Base-by-base conservation (phyloP, 2,329 filamentous ascomycete genomes). In the Helicocarpus griseus region DNA sequence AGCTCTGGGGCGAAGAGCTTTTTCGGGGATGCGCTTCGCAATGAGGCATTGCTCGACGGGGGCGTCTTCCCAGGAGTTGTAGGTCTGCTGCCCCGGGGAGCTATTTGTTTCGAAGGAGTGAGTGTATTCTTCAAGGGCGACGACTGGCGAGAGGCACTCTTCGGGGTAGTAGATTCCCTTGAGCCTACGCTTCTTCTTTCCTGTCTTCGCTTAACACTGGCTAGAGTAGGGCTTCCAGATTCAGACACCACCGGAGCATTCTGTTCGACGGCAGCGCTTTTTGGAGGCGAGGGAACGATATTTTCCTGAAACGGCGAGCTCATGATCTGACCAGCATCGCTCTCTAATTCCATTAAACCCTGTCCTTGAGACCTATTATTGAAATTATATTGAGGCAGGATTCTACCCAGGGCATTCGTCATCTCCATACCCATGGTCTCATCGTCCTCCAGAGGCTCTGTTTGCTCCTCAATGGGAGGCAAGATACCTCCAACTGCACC, bases 391-490 rank as follows among this genome's bases (percentile, higher is more conserved):
- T 47, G 44, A 56, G 65, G 71, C 39, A 86, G 69, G 48, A 88
- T 86, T 7, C 75, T 74, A 8, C 84, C 83, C 44, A 86, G 71
- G 5, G 77, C 79, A 43, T 74, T 74, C 1, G 83, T 86, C 63
- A 86, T 80, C 43, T 86, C 83, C 83, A 87, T 86, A 0, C 76
- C 80, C 63, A 78, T 73, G 1, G 79, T 82, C 48, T 68, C 60
- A 50, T 70, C 70, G 4, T 71, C 69, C 56, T 57, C 62, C 17
- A 35, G 29, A 44, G 53, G 63, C 57, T 70, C 70, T 9, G 62
- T 66, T 52, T 63, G 65, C 56, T 70, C 67, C 39, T 69, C 65
- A 48, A 67, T 67, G 13, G 68, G 60, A 31, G 65, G 61, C 31
- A 73, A 59, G 38, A 73, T 75, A 22, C 70, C 69, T 52, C 73